Evolutionary conservation across 1,139 yeast species (phyloP).

Genomic region (Zygoascus hellenicus): DNA sequence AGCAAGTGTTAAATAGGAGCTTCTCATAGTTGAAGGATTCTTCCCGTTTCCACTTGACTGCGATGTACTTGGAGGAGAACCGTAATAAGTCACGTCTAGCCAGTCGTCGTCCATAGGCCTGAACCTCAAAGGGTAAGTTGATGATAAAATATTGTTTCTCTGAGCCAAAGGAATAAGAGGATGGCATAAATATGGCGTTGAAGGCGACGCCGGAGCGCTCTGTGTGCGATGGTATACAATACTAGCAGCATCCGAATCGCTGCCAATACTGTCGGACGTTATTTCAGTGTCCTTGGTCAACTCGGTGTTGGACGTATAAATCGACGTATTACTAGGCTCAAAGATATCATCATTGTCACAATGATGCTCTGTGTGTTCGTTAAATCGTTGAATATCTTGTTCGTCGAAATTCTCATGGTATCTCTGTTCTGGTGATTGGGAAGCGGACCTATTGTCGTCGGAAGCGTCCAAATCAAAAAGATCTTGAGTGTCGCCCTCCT

Average conservation of each 20-base stretch:
- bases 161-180: constrained; percentile 26
- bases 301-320: constrained; percentile 10
- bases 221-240: constrained; percentile 1
- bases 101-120: constrained; percentile 27
- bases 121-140: constrained; percentile 22
- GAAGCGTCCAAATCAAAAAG: background rate
- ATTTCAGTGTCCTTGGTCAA: constrained; percentile 1
- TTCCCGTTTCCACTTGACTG: background rate
- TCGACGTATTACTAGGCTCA: constrained; percentile 11
- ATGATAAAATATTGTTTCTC: constrained; percentile 20
- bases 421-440: too few relatives aligned
- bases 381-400: background rate
- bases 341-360: background rate
- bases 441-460: background rate
- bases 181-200: constrained; percentile 16
- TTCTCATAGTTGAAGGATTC: background rate
- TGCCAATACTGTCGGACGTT: constrained; percentile 1
- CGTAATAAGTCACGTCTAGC: constrained; percentile 20
- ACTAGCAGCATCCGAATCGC: constrained; percentile 11
- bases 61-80: background rate
- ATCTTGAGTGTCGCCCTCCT: background rate
- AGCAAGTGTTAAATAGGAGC: constrained; percentile 19
- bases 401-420: background rate
- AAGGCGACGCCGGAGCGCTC: constrained; percentile 7
- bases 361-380: constrained; percentile 1